Conservation (phyloP, 495 filamentous ascomycete species). For the Ascodesmis nigricans region DNA sequence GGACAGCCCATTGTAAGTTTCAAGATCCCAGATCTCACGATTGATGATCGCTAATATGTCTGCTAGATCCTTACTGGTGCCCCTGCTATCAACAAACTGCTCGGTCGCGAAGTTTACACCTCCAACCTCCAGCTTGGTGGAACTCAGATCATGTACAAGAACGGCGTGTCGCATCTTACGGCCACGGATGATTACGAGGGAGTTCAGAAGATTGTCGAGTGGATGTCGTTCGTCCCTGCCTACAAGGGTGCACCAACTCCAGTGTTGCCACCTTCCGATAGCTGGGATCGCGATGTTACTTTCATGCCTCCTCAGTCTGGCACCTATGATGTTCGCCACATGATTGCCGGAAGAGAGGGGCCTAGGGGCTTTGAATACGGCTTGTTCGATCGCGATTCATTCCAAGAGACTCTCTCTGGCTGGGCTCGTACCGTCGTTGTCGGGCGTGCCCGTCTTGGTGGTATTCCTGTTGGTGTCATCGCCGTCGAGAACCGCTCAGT, state of each 20-base stretch:
- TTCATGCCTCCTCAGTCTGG: constrained; percentile 73
- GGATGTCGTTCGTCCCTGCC: constrained; percentile 91
- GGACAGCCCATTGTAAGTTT: constrained; percentile 61
- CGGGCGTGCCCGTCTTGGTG: constrained; percentile 85
- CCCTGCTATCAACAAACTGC: constrained; percentile 90
- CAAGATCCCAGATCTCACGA: background rate
- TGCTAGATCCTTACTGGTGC: constrained; percentile 73
- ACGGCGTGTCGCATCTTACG: constrained; percentile 97
- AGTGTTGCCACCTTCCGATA: constrained; percentile 61
- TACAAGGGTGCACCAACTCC: constrained; percentile 77
- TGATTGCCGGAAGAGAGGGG: constrained; percentile 77
- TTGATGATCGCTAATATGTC: constrained; percentile 2
- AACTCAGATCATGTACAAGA: constrained; percentile 99
- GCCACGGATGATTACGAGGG: constrained; percentile 94
- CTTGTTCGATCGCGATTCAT: constrained; percentile 89
- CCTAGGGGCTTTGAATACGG: constrained; percentile 72
- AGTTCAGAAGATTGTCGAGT: constrained; percentile 92
- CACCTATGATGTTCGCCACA: constrained; percentile 79
- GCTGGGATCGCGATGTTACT: constrained; percentile 77
- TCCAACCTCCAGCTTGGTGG: constrained; percentile 97
- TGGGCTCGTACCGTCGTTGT: constrained; percentile 96
- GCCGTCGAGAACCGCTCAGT: constrained; percentile 87
- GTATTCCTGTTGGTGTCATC: constrained; percentile 97
- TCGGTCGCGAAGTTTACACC: constrained; percentile 94
- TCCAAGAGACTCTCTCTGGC: constrained; percentile 86